Percentiles rank a stretch among this genome's conserved stretches.
These are phyloP conservation scores for Alternaria ethzedia DNA, from an alignment of 2,329 filamentous ascomycete species.

Conservation along the genomic window DNA sequence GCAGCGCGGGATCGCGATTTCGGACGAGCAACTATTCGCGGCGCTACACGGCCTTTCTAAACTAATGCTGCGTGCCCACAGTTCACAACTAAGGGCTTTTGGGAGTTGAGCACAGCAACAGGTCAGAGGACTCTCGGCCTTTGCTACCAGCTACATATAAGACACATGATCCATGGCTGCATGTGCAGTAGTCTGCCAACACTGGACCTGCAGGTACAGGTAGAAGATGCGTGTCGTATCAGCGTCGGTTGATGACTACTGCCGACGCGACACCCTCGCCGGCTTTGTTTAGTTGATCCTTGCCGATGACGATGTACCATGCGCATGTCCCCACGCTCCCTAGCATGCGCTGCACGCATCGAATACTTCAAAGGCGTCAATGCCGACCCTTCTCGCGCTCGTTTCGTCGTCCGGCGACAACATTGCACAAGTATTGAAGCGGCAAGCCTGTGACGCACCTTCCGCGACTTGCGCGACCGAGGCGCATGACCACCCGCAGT, in stretches of 20 bases:
- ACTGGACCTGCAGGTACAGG: constrained; percentile 22
- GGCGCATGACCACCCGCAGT: constrained; percentile 27
- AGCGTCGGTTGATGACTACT: constrained; percentile 1
- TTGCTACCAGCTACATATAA: background rate
- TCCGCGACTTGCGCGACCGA: constrained; percentile 27
- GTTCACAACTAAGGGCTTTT: background rate
- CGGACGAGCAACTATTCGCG: background rate
- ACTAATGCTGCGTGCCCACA: background rate
- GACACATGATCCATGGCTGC: background rate
- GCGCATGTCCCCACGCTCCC: constrained; percentile 15
- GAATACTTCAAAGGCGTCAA: constrained; percentile 1
- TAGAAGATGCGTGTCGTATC: constrained; percentile 1
- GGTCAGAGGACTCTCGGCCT: background rate
- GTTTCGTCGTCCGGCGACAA: background rate
- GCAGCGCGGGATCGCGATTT: constrained; percentile 6
- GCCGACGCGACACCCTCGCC: constrained; percentile 12
- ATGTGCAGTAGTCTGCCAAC: constrained; percentile 11
- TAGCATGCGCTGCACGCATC: constrained; percentile 6
- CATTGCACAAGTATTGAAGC: background rate
- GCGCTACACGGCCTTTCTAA: background rate
- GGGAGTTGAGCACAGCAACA: background rate
- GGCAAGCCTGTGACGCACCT: constrained; percentile 20
- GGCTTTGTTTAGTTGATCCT: constrained; percentile 25
- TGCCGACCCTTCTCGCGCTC: background rate
- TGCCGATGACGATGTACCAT: constrained; percentile 18